Evolutionary conservation across 1,139 yeast genomes (phyloP).

Genomic region (Saccharomyces hybrid): DNA sequence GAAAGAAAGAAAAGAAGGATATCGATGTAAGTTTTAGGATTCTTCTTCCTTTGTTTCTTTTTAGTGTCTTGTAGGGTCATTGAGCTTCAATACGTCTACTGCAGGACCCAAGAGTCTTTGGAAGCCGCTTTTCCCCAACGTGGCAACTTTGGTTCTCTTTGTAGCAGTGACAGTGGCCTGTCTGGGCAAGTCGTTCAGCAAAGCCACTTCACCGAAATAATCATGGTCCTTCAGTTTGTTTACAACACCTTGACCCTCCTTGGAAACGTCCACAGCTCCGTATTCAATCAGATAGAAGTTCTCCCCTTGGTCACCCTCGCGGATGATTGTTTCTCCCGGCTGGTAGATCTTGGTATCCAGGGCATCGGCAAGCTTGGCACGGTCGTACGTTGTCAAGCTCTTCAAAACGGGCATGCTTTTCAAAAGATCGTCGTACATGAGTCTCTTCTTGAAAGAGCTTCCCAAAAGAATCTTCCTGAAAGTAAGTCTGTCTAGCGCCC

Average conservation of each 20-base stretch:
- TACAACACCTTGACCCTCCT: constrained; percentile 50
- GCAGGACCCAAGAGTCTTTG: constrained; percentile 92
- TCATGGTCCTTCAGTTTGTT: constrained; percentile 68
- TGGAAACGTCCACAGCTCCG: constrained; percentile 74
- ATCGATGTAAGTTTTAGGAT: background rate
- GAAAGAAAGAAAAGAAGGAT: background rate
- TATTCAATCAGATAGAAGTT: constrained; percentile 83
- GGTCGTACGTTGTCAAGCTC: constrained; percentile 66
- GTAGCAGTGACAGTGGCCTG: constrained; percentile 87
- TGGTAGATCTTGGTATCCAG: constrained; percentile 69
- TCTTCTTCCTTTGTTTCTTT: no score
- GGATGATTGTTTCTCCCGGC: constrained; percentile 67
- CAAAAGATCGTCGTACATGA: constrained; percentile 82
- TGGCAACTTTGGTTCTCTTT: constrained; percentile 75
- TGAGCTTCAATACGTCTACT: constrained; percentile 69
- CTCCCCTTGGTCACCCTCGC: constrained; percentile 88
- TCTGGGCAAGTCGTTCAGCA: constrained; percentile 85
- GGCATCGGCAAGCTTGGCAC: constrained; percentile 92
- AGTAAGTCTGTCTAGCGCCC: constrained; percentile 93
- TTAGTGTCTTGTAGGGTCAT: constrained; percentile 57
- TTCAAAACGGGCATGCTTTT: constrained; percentile 79
- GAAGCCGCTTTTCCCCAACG: constrained; percentile 86
- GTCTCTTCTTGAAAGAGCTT: constrained; percentile 83
- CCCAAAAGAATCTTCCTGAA: constrained; percentile 87
- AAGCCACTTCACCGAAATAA: constrained; percentile 93